phyloP scores from a whole-genome alignment of 2,329 filamentous ascomycete species.

The Myriangium duriaei region DNA sequence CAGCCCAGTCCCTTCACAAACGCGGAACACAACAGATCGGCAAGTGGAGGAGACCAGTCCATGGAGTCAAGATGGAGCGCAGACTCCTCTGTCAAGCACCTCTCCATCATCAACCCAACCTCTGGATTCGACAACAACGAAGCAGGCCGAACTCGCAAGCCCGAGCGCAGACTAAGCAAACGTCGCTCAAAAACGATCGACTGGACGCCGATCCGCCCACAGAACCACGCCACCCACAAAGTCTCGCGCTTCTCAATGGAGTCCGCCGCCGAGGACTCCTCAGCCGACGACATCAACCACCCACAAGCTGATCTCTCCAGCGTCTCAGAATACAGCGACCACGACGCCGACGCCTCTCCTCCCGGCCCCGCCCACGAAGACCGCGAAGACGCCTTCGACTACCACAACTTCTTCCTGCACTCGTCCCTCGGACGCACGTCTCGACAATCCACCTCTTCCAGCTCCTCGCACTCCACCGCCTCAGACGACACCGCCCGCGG shows the following conservation, averaged over 20 bases:
- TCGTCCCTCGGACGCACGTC: conserved; percentile 75
- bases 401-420: conserved; percentile 89
- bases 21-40: conserved; percentile 38
- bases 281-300: conserved; percentile 15
- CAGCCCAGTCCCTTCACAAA: conserved; percentile 70
- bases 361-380: conserved; percentile 63
- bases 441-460: conserved; percentile 35
- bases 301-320: conserved; percentile 13
- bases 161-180: too few relatives aligned
- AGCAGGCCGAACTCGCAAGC: not conserved
- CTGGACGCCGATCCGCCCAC: conserved; percentile 2
- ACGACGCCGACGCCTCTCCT: too few relatives aligned
- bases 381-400: conserved; percentile 89
- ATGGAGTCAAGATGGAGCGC: conserved; percentile 5
- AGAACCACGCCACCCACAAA: not conserved
- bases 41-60: not conserved
- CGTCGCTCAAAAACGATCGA: conserved; percentile 5
- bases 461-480: conserved; percentile 36
- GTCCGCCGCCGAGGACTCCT: conserved; percentile 1
- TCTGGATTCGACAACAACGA: too few relatives aligned
- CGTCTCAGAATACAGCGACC: conserved; percentile 22
- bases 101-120: conserved; percentile 1
- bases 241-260: conserved; percentile 4
- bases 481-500: conserved; percentile 40
- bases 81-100: conserved; percentile 4